Conservation (phyloP, 352 stramenopile genomes). For the Pythium periplocum region DNA sequence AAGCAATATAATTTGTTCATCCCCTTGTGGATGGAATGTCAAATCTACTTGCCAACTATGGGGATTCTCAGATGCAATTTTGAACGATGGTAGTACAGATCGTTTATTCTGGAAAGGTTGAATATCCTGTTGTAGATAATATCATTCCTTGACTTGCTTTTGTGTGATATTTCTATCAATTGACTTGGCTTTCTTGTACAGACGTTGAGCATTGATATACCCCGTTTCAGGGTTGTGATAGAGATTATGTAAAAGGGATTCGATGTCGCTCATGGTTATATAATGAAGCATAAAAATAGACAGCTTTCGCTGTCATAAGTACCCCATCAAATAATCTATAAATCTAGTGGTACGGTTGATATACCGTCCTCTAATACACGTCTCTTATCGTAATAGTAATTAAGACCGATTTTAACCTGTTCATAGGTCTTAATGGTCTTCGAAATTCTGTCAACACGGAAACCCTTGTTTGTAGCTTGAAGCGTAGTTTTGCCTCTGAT, state of each 20-base stretch:
- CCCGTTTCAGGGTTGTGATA: slow-evolving; percentile 24
- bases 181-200: slow-evolving; percentile 19
- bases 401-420: slow-evolving; percentile 20
- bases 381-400: slow-evolving; percentile 30
- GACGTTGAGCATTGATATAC: slow-evolving; percentile 13
- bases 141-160: slow-evolving; percentile 22
- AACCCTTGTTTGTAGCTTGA: slow-evolving; percentile 23
- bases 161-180: slow-evolving; percentile 13
- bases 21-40: slow-evolving; percentile 10
- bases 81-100: slow-evolving; percentile 7
- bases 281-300: not conserved
- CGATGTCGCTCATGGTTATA: not conserved
- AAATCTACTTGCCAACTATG: slow-evolving; percentile 28
- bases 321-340: slow-evolving; percentile 10
- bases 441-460: slow-evolving; percentile 16
- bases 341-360: slow-evolving; percentile 14
- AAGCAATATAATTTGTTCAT: too few relatives aligned
- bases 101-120: slow-evolving; percentile 19
- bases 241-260: slow-evolving; percentile 14
- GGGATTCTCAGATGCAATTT: slow-evolving; percentile 18
- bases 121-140: slow-evolving; percentile 13
- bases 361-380: slow-evolving; percentile 19
- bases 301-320: not conserved
- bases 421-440: slow-evolving; percentile 27
- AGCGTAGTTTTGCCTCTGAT: slow-evolving; percentile 21